Percentiles rank a stretch among this genome's conserved stretches.
Evolutionary conservation across 1,139 yeast genomes (phyloP).

Genomic region (Taphrina deformans): DNA sequence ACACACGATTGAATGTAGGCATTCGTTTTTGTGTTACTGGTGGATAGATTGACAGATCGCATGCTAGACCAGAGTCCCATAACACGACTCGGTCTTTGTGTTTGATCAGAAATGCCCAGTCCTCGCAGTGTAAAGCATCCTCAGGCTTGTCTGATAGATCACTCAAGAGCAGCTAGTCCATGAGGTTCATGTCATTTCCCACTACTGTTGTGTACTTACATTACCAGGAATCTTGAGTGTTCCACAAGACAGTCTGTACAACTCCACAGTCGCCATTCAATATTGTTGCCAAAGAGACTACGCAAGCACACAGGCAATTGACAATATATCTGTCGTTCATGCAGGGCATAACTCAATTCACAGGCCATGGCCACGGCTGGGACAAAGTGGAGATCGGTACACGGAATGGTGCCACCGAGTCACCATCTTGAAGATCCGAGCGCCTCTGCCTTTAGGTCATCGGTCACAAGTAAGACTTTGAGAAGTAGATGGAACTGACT

Average conservation of each 20-base stretch:
- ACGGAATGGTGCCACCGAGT: neutral
- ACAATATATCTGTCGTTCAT: too few relatives aligned
- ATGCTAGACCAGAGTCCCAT: slow-evolving; percentile 16
- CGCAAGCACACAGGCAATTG: too few relatives aligned
- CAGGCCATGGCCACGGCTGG: too few relatives aligned
- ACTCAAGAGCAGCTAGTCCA: slow-evolving; percentile 8
- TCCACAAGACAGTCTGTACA: slow-evolving; percentile 4
- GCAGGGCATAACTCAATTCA: too few relatives aligned
- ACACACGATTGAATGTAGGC: neutral
- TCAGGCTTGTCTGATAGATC: neutral
- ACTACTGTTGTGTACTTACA: neutral
- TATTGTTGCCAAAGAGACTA: too few relatives aligned
- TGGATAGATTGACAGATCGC: slow-evolving; percentile 11
- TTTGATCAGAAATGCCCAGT: slow-evolving; percentile 24
- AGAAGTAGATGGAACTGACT: too few relatives aligned
- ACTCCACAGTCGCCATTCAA: slow-evolving; percentile 10
- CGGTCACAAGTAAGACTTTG: too few relatives aligned
- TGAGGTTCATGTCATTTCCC: too few relatives aligned
- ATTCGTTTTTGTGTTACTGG: slow-evolving; percentile 9
- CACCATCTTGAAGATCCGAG: neutral
- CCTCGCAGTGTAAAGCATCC: slow-evolving; percentile 3
- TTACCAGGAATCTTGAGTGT: slow-evolving; percentile 2
- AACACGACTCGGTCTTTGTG: slow-evolving; percentile 4
- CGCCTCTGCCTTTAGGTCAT: too few relatives aligned
- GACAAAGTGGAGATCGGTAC: neutral